Conservation (phyloP, 2,329 filamentous ascomycete species). For the Venturia pyrina region DNA sequence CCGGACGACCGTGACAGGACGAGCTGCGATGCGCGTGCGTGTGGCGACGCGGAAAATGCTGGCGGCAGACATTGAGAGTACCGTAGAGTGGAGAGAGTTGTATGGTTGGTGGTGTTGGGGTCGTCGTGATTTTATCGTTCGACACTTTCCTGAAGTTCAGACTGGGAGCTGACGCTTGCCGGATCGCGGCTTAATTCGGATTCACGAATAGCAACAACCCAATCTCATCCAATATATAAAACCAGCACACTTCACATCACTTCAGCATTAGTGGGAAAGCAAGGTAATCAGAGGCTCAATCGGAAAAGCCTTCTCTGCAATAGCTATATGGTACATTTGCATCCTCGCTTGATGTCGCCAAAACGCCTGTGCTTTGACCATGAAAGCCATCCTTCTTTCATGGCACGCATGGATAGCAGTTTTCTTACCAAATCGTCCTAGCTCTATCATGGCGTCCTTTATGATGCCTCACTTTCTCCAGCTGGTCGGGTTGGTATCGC, state of each 20-base stretch:
- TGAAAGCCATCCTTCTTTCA: neutral
- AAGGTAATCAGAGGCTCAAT: neutral
- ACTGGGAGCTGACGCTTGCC: neutral
- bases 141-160: neutral
- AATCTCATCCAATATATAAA: neutral
- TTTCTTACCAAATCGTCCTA: neutral
- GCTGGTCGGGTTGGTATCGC: conserved; percentile 8
- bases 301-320: conserved; percentile 3
- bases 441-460: neutral
- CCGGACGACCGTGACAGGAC: conserved; percentile 3
- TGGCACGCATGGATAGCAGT: no score
- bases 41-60: conserved; percentile 10
- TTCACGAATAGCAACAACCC: neutral
- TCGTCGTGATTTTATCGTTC: conserved; percentile 1
- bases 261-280: neutral
- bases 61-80: conserved; percentile 7
- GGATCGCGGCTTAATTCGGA: neutral
- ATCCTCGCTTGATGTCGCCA: neutral
- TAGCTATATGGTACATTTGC: conserved; percentile 4
- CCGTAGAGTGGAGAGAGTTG: conserved; percentile 9
- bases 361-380: conserved; percentile 6
- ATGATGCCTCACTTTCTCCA: neutral
- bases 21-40: conserved; percentile 6
- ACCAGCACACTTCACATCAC: neutral
- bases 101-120: neutral